Evolutionary conservation across 345 rosid species (phyloP), one percentile per base, ranked within the genome.

Genomic region (Murraya koenigii): DNA sequence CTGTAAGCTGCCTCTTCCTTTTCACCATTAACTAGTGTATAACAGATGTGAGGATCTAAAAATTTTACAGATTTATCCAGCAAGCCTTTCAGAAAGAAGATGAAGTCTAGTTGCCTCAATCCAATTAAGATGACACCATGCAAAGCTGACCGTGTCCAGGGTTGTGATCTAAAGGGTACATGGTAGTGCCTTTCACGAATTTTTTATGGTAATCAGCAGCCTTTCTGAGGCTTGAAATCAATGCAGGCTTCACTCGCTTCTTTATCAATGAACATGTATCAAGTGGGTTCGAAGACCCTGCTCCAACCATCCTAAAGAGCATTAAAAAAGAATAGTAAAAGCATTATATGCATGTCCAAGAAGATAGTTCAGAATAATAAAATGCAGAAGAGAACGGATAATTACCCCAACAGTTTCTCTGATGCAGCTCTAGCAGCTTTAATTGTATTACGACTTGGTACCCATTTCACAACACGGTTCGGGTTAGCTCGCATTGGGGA

Each of bases 401-500:
- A 28, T 7, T 85, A 94, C 99, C 97, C 80, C 86, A 94, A 76
- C 81, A 92, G 84, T 85, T 97, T 94, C 86, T 90, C 97, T 33
- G 98, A 90, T 72, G 92, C 98, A 69, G 84, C 69, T 88, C 93
- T 91, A 47, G 98, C 98, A 47, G 95, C 91, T 79, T 74, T 85
- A 30, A 94, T 92, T 66, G 91, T 81, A 49, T 77, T 79, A 67
- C 71, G 82, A 80, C 86, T 92, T 32, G 97, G 97, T 62, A 93
- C 81, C 91, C 88, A 93, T 87, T 88, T 85, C 82, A 97, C 90
- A 2, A 85, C 81, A 56, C 92, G 90, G 83, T 86, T 81, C 20
- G 87, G 93, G 86, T 91, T 91, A 84, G 93, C 84, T 77, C 97
- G 86, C 96, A 94, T 87, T 35, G 98, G 98, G 74, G 99, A 97